Conservation (phyloP, 208 protist species). For the Acanthamoeba royreba region DNA sequence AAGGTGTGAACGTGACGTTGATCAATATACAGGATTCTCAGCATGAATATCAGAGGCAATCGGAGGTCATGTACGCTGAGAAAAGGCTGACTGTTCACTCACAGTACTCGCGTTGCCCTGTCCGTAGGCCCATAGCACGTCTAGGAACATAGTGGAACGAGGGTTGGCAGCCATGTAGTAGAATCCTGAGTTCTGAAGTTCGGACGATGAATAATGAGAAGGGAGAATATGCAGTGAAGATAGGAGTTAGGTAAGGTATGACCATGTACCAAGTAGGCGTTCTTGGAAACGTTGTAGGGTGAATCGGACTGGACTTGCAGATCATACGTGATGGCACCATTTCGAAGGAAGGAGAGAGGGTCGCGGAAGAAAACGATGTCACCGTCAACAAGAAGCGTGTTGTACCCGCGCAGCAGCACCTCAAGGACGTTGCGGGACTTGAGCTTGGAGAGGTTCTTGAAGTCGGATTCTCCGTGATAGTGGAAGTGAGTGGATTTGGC, state of each 20-base stretch:
- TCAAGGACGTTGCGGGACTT: slow-evolving; percentile 21
- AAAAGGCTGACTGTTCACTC: neutral
- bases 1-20: neutral
- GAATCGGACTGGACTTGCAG: slow-evolving; percentile 12
- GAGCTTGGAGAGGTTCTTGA: slow-evolving; percentile 8
- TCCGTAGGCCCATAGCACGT: neutral
- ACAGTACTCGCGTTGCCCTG: neutral
- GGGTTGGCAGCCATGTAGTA: neutral
- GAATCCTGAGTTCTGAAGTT: neutral
- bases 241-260: too few relatives aligned
- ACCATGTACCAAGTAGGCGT: neutral
- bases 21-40: neutral
- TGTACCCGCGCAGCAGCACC: neutral
- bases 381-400: neutral
- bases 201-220: too few relatives aligned
- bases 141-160: neutral
- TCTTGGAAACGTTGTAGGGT: neutral
- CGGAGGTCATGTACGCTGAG: neutral
- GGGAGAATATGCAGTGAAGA: neutral
- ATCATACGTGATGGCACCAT: neutral
- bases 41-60: too few relatives aligned
- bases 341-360: neutral
- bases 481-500: neutral
- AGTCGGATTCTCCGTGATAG: neutral
- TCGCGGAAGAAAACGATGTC: slow-evolving; percentile 11